These are phyloP conservation scores for Ascochyta koolunga DNA, from an alignment of 2,329 filamentous ascomycete species.

Conservation along the genomic window DNA sequence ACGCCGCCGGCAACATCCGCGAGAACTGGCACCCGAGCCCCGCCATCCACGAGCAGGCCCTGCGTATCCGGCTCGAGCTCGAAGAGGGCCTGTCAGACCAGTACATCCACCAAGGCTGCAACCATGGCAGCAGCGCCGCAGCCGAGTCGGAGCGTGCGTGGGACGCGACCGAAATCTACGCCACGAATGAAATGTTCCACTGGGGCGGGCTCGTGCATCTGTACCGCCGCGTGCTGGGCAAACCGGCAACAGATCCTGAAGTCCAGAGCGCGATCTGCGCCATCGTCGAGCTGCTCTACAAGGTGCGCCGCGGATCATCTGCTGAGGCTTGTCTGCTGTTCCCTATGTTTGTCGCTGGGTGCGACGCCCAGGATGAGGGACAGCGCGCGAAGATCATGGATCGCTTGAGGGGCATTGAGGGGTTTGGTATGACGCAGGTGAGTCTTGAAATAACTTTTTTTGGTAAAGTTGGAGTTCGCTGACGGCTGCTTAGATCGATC, in stretches of 20 bases:
- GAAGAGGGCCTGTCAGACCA: conserved; percentile 56
- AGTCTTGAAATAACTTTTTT: conserved; percentile 23
- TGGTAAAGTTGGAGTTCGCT: not conserved
- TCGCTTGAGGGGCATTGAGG: conserved; percentile 71
- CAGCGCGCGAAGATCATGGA: conserved; percentile 68
- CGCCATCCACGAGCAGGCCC: conserved; percentile 62
- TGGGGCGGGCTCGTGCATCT: conserved; percentile 79
- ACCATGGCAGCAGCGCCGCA: conserved; percentile 45
- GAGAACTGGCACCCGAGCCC: conserved; percentile 64
- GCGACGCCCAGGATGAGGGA: conserved; percentile 65
- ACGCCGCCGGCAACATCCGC: conserved; percentile 57
- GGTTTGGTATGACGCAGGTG: conserved; percentile 78
- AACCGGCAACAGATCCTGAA: conserved; percentile 60
- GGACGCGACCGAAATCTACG: conserved; percentile 69
- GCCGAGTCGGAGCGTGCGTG: conserved; percentile 53
- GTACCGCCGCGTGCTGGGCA: conserved; percentile 73
- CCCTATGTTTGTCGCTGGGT: conserved; percentile 83
- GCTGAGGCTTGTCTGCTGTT: conserved; percentile 79
- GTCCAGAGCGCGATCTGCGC: conserved; percentile 68
- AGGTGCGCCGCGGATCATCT: conserved; percentile 68
- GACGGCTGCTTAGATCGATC: conserved; percentile 55
- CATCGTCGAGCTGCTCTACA: conserved; percentile 67
- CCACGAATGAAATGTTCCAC: conserved; percentile 79
- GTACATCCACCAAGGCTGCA: conserved; percentile 50
- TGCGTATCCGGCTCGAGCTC: conserved; percentile 66